These are phyloP conservation scores for Zopfochytrium polystomum DNA, from an alignment of 371 early-diverging fungal genomes.

Conservation along the genomic window DNA sequence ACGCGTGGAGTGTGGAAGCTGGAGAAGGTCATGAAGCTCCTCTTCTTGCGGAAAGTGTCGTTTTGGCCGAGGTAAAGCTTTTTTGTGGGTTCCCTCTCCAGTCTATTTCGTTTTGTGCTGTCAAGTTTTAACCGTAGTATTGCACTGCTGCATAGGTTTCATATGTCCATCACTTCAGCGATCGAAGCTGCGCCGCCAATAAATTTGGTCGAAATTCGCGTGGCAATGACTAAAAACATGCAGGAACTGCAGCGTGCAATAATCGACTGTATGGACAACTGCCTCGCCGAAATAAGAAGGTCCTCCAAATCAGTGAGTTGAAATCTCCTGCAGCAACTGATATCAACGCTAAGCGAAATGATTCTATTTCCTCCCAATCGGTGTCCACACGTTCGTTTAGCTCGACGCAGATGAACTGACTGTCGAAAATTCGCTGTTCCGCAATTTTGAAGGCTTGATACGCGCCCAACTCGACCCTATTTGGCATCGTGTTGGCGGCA, in stretches of 20 bases:
- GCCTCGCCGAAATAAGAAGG: slow-evolving; percentile 73
- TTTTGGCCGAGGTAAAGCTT: slow-evolving; percentile 79
- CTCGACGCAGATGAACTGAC: slow-evolving; percentile 81
- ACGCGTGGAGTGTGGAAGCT: slow-evolving; percentile 62
- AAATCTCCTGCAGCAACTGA: too few species aligned
- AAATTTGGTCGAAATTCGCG: slow-evolving; percentile 75
- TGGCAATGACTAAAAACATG: slow-evolving; percentile 79
- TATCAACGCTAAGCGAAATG: too few species aligned
- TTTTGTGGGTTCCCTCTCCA: not conserved
- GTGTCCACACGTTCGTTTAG: slow-evolving; percentile 41
- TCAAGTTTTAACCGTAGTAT: too few species aligned
- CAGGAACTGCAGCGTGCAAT: slow-evolving; percentile 77
- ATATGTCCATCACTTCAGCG: slow-evolving; percentile 63
- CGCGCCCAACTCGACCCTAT: slow-evolving; percentile 75
- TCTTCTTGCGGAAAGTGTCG: slow-evolving; percentile 76
- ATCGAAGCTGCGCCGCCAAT: slow-evolving; percentile 47
- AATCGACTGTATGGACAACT: slow-evolving; percentile 80
- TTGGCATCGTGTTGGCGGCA: slow-evolving; percentile 79
- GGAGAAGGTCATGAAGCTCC: slow-evolving; percentile 75
- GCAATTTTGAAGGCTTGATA: slow-evolving; percentile 74
- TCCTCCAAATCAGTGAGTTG: too few species aligned
- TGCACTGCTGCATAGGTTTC: too few species aligned
- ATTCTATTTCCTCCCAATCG: too few species aligned
- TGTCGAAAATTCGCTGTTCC: slow-evolving; percentile 79
- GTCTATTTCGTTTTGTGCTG: too few species aligned